These are phyloP conservation scores for Apocynum venetum DNA, from an alignment of 257 asterid species.

Conservation along the genomic window DNA sequence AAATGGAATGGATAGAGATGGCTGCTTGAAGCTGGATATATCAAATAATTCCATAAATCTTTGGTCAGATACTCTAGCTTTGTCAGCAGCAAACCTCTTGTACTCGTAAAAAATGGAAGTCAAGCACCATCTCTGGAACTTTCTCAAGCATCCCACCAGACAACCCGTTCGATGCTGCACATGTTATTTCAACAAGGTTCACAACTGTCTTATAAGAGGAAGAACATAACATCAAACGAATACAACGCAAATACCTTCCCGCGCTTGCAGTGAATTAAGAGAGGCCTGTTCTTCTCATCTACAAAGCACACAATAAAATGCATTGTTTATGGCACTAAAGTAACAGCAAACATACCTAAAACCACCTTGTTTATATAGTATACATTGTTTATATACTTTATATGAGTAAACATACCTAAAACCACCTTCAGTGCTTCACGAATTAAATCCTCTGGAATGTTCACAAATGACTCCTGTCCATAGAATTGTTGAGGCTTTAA, in stretches of 20 bases:
- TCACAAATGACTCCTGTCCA: slow-evolving; percentile 65
- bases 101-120: slow-evolving; percentile 76
- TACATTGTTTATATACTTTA: not conserved
- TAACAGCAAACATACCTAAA: not conserved
- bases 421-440: slow-evolving; percentile 51
- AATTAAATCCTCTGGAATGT: slow-evolving; percentile 61
- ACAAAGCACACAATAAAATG: slow-evolving; percentile 10
- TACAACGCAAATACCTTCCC: slow-evolving; percentile 59
- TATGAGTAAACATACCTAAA: slow-evolving; percentile 38
- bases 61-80: slow-evolving; percentile 75
- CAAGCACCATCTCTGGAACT: slow-evolving; percentile 77
- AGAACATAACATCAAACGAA: not conserved
- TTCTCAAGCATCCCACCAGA: slow-evolving; percentile 85
- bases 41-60: slow-evolving; percentile 73
- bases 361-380: not conserved
- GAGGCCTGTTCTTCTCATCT: slow-evolving; percentile 78
- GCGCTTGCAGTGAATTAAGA: slow-evolving; percentile 83
- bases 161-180: slow-evolving; percentile 87
- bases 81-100: slow-evolving; percentile 72
- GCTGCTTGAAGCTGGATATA: slow-evolving; percentile 39
- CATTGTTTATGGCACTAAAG: slow-evolving; percentile 5
- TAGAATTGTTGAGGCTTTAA: slow-evolving; percentile 14
- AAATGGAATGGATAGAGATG: slow-evolving; percentile 20
- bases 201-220: not conserved
- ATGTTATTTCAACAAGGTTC: not conserved